These are phyloP conservation scores for Fusarium duplospermum DNA, from an alignment of 2,329 filamentous ascomycete genomes.

Conservation along the genomic window DNA sequence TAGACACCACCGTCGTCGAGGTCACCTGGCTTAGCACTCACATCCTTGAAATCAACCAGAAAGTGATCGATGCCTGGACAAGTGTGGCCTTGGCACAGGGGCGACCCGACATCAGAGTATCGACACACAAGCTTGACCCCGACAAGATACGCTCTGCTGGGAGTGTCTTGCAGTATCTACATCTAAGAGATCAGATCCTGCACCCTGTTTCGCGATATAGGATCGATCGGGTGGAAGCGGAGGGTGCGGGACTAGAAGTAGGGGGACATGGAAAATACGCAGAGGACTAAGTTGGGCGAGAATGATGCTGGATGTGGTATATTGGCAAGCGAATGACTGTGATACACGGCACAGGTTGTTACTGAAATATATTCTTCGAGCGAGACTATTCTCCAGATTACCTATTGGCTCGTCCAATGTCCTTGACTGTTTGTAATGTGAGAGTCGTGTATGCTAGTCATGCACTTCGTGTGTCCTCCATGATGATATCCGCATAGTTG, in stretches of 20 bases:
- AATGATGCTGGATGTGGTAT: background rate
- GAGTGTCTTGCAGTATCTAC: background rate
- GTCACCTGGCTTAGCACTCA: constrained; percentile 6
- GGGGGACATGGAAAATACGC: background rate
- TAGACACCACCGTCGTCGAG: background rate
- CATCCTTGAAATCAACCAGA: background rate
- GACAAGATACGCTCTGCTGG: background rate
- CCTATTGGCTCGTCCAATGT: too few species aligned
- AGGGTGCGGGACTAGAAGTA: background rate
- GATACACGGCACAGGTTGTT: background rate
- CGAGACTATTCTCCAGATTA: too few species aligned
- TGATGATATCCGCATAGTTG: background rate
- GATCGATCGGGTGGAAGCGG: background rate
- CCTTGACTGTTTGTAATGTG: background rate
- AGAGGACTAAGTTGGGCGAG: background rate
- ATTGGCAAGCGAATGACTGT: background rate
- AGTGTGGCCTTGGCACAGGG: background rate
- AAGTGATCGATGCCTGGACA: background rate
- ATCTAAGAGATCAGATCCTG: background rate
- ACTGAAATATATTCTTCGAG: background rate
- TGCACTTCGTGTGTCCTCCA: background rate
- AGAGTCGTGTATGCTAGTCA: background rate
- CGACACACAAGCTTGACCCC: background rate
- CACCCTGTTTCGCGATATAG: constrained; percentile 2
- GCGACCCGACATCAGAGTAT: background rate